Evolutionary conservation across 2,329 filamentous ascomycete species (phyloP).

Genomic region (Fusarium tricinctum): DNA sequence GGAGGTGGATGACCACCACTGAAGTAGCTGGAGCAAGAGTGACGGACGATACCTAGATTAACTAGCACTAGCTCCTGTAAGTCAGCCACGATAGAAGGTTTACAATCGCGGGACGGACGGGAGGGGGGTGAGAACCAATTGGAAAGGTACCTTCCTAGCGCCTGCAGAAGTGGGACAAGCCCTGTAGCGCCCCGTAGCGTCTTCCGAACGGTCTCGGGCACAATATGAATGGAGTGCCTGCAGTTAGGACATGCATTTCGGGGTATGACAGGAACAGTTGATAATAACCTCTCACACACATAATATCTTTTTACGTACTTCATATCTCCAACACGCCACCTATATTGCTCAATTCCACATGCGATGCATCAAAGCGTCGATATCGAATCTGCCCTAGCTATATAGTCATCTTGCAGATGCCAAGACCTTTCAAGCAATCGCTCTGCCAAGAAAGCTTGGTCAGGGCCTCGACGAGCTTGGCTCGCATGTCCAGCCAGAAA

Average conservation of each 20-base stretch:
- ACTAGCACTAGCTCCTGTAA: conserved; percentile 30
- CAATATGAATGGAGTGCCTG: conserved; percentile 2
- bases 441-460: conserved; percentile 53
- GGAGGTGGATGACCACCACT: conserved; percentile 28
- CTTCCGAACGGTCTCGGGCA: conserved; percentile 16
- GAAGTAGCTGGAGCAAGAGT: conserved; percentile 15
- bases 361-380: conserved; percentile 5
- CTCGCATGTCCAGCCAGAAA: conserved; percentile 37
- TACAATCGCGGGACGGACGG: conserved; percentile 34
- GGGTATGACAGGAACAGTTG: background rate
- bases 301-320: background rate
- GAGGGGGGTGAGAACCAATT: conserved; percentile 31
- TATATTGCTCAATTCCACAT: background rate
- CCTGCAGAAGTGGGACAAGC: conserved; percentile 22
- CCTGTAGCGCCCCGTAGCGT: conserved; percentile 19
- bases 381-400: conserved; percentile 35
- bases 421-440: conserved; percentile 43
- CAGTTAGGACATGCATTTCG: conserved; percentile 12
- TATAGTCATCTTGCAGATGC: conserved; percentile 44
- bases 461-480: conserved; percentile 45
- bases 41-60: conserved; percentile 31
- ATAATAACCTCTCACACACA: background rate
- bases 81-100: conserved; percentile 40
- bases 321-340: background rate
- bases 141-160: conserved; percentile 36